phyloP scores from a whole-genome alignment of 2,329 filamentous ascomycete species.

The Fusarium xylarioides region DNA sequence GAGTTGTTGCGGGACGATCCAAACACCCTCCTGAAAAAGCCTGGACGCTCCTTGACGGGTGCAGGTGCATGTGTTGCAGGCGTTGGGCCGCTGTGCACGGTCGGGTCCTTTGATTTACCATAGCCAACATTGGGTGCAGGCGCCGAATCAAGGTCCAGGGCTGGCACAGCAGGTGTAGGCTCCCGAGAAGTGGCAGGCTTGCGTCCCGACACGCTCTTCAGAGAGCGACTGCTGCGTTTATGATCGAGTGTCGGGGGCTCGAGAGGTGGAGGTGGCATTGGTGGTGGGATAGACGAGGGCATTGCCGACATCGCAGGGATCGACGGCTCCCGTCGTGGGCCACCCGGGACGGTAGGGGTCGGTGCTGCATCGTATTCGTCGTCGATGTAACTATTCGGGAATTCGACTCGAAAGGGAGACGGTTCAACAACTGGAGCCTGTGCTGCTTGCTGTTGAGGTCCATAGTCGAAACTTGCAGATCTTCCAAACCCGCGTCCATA shows the following conservation, averaged over 20 bases:
- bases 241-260: slow-evolving; percentile 57
- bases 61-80: slow-evolving; percentile 57
- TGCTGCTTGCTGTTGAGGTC: slow-evolving; percentile 53
- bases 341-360: slow-evolving; percentile 83
- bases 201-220: slow-evolving; percentile 57
- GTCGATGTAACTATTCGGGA: slow-evolving; percentile 57
- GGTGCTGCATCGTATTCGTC: slow-evolving; percentile 82
- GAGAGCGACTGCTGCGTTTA: slow-evolving; percentile 66
- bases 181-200: slow-evolving; percentile 44
- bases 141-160: slow-evolving; percentile 60
- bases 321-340: slow-evolving; percentile 66
- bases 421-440: slow-evolving; percentile 42
- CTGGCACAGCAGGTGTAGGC: slow-evolving; percentile 43
- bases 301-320: slow-evolving; percentile 49
- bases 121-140: slow-evolving; percentile 68
- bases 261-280: slow-evolving; percentile 49
- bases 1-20: slow-evolving; percentile 69
- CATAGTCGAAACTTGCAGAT: slow-evolving; percentile 80
- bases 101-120: slow-evolving; percentile 63
- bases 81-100: slow-evolving; percentile 58
- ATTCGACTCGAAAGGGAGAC: slow-evolving; percentile 58
- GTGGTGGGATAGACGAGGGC: slow-evolving; percentile 45
- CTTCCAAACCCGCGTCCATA: slow-evolving; percentile 63
- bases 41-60: slow-evolving; percentile 73
- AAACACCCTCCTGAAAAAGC: slow-evolving; percentile 95